phyloP scores from a whole-genome alignment of 768 basidiomycete genomes.

The Gymnopilus dilepis region DNA sequence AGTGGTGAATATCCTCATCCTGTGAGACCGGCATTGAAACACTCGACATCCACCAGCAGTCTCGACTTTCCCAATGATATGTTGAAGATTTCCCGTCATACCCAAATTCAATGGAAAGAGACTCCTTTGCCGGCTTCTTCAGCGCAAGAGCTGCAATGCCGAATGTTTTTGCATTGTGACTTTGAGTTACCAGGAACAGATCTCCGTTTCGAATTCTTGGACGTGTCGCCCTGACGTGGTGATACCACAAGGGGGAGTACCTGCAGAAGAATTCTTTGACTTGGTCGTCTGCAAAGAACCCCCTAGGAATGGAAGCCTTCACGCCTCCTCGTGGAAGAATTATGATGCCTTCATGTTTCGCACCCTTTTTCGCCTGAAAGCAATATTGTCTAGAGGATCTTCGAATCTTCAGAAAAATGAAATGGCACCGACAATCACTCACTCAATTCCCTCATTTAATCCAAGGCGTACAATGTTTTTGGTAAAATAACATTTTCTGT shows the following conservation, averaged over 20 bases:
- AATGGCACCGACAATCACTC: not conserved
- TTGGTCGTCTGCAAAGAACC: not conserved
- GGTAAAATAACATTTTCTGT: not conserved
- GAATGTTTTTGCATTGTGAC: slow-evolving; percentile 8
- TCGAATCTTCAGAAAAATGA: not conserved
- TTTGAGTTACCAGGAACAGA: slow-evolving; percentile 4
- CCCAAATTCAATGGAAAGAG: not conserved
- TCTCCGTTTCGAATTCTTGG: slow-evolving; percentile 5
- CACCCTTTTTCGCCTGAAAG: not conserved
- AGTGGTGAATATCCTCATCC: not conserved
- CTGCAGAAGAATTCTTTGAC: slow-evolving; percentile 12
- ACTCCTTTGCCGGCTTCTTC: not conserved
- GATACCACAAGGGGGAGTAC: slow-evolving; percentile 17
- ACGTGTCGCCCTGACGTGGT: not conserved
- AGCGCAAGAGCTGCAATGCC: slow-evolving; percentile 13
- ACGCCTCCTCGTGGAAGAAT: slow-evolving; percentile 12
- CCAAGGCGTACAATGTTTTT: not conserved
- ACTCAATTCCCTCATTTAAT: not conserved
- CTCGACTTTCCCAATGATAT: slow-evolving; percentile 2
- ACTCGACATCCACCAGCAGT: not conserved
- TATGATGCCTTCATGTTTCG: slow-evolving; percentile 8
- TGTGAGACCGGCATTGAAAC: not conserved
- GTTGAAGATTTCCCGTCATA: not conserved
- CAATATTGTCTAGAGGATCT: not conserved
- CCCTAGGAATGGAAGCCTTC: not conserved